Evolutionary conservation across 1,284 basidiomycete genomes (phyloP), one percentile per base, ranked within the genome.

Genomic region (Sanghuangporus baumii): DNA sequence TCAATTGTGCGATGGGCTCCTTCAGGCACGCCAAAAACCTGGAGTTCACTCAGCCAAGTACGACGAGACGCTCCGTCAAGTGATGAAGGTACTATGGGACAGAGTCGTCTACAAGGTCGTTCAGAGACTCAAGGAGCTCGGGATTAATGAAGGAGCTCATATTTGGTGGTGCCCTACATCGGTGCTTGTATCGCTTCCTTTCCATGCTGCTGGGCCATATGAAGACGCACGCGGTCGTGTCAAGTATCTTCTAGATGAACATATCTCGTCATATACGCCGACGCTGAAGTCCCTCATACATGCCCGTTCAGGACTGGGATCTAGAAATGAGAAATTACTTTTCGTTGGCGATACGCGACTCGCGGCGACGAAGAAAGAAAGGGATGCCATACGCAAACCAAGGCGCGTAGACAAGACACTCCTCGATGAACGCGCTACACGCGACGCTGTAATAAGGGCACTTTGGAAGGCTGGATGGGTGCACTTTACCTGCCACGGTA

Each of bases 141-240:
- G 43, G 14, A 56, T 65, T 4, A 57, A 61, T 1, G 56, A 54
- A 16, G 66, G 72, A 16, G 72, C 75, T 1, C 73, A 74, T 9
- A 68, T 81, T 16, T 80, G 79, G 77, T 81, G 79, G 79, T 80
- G 77, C 59, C 77, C 76, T 2, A 76, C 75, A 0, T 71, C 71
- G 0, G 48, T 57, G 4, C 67, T 79, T 31, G 66, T 73, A 16
- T 67, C 68, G 12, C 62, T 80, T 12, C 79, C 79, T 1, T 64
- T 80, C 0, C 79, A 80, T 52, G 46, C 18, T 51, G 59, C 40
- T 64, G 62, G 3, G 37, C 51, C 51, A 36, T 52, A 26, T n/a
- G 31, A 52, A 14, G 47, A 20, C 23, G 14, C 51, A 52, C 20
- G 16, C 26, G 26, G 51, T 31, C 23, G 23, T 34, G 31, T 31